These are phyloP conservation scores for Dalbergia cochinchinensis DNA, from an alignment of 306 rosid genomes.

Conservation along the genomic window DNA sequence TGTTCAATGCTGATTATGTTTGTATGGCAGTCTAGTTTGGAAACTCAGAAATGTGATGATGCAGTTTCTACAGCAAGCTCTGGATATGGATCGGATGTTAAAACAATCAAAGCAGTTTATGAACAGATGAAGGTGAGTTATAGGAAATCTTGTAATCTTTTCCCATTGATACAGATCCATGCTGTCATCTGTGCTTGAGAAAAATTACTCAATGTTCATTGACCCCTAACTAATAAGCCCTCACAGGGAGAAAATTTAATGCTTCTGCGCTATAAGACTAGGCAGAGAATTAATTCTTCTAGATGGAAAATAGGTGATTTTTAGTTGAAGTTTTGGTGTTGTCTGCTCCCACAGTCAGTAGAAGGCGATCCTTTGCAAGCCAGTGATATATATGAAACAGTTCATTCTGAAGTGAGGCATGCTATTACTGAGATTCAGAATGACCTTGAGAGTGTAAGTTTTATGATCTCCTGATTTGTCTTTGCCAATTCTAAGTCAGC, in stretches of 20 bases:
- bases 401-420: conserved; percentile 88
- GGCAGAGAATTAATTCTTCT: conserved; percentile 12
- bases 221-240: neutral
- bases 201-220: conserved; percentile 18
- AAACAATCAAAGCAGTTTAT: conserved; percentile 67
- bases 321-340: conserved; percentile 15
- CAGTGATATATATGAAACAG: conserved; percentile 78
- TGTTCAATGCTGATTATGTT: conserved; percentile 31
- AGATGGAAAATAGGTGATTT: neutral
- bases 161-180: conserved; percentile 9
- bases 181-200: neutral
- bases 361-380: conserved; percentile 54
- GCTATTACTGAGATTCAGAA: conserved; percentile 86
- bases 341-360: conserved; percentile 58
- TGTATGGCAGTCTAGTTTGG: conserved; percentile 56
- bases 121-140: conserved; percentile 69
- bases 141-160: conserved; percentile 5
- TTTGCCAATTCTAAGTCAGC: conserved; percentile 10
- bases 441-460: conserved; percentile 82
- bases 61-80: conserved; percentile 64
- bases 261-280: conserved; percentile 31
- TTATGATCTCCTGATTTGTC: conserved; percentile 23
- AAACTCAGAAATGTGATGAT: conserved; percentile 55
- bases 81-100: conserved; percentile 71
- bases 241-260: conserved; percentile 12